These are phyloP conservation scores for Aspergillus texensis DNA, from an alignment of 2,329 filamentous ascomycete genomes.

Conservation along the genomic window DNA sequence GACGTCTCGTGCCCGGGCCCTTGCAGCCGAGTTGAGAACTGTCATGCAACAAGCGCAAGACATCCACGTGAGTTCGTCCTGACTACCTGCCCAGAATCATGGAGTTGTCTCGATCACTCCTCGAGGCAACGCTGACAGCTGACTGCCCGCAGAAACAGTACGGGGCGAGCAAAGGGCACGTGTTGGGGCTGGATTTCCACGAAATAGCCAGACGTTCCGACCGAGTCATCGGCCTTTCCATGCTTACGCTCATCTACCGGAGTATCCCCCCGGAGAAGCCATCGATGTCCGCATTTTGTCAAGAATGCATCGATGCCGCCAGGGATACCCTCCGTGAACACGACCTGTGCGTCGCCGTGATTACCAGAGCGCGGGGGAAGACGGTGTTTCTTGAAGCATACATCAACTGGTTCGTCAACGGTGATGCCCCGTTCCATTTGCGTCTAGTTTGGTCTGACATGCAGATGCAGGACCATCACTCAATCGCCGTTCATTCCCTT, in stretches of 20 bases:
- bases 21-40: slow-evolving; percentile 9
- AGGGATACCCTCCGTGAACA: slow-evolving; percentile 8
- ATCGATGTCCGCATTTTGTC: slow-evolving; percentile 2
- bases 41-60: not conserved
- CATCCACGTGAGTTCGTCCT: not conserved
- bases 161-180: too few species aligned
- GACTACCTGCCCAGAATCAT: too few species aligned
- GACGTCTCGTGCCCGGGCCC: slow-evolving; percentile 8
- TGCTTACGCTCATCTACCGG: slow-evolving; percentile 14
- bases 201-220: not conserved
- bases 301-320: slow-evolving; percentile 12
- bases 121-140: too few species aligned
- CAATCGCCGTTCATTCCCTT: slow-evolving; percentile 18
- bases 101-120: too few species aligned
- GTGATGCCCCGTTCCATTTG: rapidly evolving
- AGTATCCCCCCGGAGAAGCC: slow-evolving; percentile 5
- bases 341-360: slow-evolving; percentile 11
- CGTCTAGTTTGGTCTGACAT: too few species aligned
- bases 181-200: not conserved
- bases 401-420: slow-evolving; percentile 4
- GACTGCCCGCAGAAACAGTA: too few species aligned
- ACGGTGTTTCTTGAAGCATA: slow-evolving; percentile 11
- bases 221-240: not conserved
- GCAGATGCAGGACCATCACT: not conserved
- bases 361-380: not conserved